These are phyloP conservation scores for Lasiosphaeria miniovina DNA, from an alignment of 495 filamentous ascomycete genomes.

Conservation along the genomic window DNA sequence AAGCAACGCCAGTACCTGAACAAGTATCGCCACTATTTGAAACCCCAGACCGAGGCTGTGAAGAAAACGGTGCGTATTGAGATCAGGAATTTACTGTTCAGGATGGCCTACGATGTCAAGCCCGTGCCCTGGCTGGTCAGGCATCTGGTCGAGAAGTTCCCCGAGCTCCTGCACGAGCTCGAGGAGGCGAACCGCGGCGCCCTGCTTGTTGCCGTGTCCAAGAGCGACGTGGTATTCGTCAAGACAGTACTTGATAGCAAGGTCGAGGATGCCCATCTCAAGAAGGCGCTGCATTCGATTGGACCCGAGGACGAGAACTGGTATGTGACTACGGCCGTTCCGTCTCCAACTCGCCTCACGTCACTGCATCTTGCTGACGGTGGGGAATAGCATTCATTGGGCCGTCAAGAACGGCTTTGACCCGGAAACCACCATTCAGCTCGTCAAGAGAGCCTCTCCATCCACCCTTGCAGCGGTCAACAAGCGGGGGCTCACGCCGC, in stretches of 20 bases:
- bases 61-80: no score
- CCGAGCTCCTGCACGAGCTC: neutral
- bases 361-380: neutral
- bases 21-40: no score
- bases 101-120: neutral
- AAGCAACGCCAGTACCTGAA: no score
- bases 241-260: neutral
- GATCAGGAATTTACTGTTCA: no score
- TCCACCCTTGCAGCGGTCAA: neutral
- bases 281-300: neutral
- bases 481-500: neutral
- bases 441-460: neutral
- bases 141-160: neutral
- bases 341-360: no score
- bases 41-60: no score
- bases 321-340: neutral
- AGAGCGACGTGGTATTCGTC: neutral
- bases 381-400: neutral
- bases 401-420: neutral
- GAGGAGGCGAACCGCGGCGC: slow-evolving; percentile 2
- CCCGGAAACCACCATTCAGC: neutral
- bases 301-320: neutral
- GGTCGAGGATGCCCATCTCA: neutral
- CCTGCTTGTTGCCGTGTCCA: neutral
- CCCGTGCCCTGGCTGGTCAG: neutral